A percentile compares a stretch with the other conserved stretches of the same genome.
These are phyloP conservation scores for Russula foetens DNA, from an alignment of 768 basidiomycete species.

Conservation along the genomic window DNA sequence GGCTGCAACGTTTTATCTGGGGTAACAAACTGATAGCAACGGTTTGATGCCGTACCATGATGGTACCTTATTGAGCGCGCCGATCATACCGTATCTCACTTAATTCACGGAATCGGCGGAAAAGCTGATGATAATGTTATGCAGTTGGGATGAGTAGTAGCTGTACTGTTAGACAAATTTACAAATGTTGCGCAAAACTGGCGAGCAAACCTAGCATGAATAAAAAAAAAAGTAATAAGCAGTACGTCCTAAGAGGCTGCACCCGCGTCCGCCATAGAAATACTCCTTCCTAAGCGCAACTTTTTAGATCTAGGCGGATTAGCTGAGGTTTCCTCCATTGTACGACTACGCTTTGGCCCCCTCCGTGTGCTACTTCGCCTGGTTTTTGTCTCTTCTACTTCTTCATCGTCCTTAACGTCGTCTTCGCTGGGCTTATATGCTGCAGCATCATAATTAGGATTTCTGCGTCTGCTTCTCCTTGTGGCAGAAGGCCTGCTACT, in stretches of 20 bases:
- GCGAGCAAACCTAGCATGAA: neutral
- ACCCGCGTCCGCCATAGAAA: slow-evolving; percentile 9
- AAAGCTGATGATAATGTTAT: neutral
- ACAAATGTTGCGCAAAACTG: neutral
- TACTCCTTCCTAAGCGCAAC: slow-evolving; percentile 13
- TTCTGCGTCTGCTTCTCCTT: slow-evolving; percentile 18
- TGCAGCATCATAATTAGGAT: slow-evolving; percentile 14
- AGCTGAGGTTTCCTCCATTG: slow-evolving; percentile 9
- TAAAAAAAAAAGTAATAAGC: neutral
- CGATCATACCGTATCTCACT: neutral
- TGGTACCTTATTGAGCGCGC: neutral
- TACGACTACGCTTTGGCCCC: slow-evolving; percentile 15
- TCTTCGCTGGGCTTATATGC: slow-evolving; percentile 18
- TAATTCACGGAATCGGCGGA: neutral
- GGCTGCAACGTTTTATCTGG: neutral
- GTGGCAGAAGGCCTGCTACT: neutral
- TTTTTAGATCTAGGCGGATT: slow-evolving; percentile 13
- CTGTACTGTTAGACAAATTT: neutral
- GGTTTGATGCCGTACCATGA: neutral
- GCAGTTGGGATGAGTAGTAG: too few relatives aligned
- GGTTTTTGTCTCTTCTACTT: slow-evolving; percentile 1
- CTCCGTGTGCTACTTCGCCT: slow-evolving; percentile 5
- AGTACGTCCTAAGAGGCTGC: neutral
- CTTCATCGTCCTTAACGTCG: slow-evolving; percentile 9
- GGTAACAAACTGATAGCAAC: too few relatives aligned